These are phyloP conservation scores for Cryptococcus wingfieldii DNA, from an alignment of 1,284 basidiomycete genomes.

Conservation along the genomic window DNA sequence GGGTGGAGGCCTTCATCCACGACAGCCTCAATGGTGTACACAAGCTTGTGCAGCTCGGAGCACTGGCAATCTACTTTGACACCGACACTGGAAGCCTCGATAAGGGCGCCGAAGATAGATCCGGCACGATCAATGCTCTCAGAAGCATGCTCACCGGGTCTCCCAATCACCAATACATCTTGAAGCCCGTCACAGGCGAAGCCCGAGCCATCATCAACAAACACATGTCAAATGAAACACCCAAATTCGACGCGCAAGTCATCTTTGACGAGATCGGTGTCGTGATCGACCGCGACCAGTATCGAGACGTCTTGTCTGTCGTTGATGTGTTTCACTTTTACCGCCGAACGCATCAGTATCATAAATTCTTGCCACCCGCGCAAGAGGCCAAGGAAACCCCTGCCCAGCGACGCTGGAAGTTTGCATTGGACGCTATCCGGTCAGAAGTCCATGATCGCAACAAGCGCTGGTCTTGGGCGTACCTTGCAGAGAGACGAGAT, in stretches of 20 bases:
- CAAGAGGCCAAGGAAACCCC: slow-evolving; percentile 62
- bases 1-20: slow-evolving; percentile 94
- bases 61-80: slow-evolving; percentile 91
- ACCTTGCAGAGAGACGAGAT: slow-evolving; percentile 83
- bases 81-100: slow-evolving; percentile 78
- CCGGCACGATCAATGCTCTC: slow-evolving; percentile 73
- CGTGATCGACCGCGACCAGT: slow-evolving; percentile 89
- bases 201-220: slow-evolving; percentile 87
- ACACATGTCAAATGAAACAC: slow-evolving; percentile 64
- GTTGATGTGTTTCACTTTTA: slow-evolving; percentile 98
- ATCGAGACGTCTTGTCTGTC: slow-evolving; percentile 87
- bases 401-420: slow-evolving; percentile 70
- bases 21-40: slow-evolving; percentile 84
- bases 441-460: slow-evolving; percentile 81
- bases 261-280: slow-evolving; percentile 94
- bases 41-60: slow-evolving; percentile 87
- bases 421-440: slow-evolving; percentile 77
- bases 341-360: slow-evolving; percentile 83
- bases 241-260: slow-evolving; percentile 84
- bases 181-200: slow-evolving; percentile 94
- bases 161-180: slow-evolving; percentile 83
- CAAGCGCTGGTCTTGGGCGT: slow-evolving; percentile 86
- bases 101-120: slow-evolving; percentile 56
- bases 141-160: slow-evolving; percentile 65
- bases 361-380: slow-evolving; percentile 66